Evolutionary conservation across 2,329 filamentous ascomycete species (phyloP).

Genomic region (Colletotrichum camelliae): DNA sequence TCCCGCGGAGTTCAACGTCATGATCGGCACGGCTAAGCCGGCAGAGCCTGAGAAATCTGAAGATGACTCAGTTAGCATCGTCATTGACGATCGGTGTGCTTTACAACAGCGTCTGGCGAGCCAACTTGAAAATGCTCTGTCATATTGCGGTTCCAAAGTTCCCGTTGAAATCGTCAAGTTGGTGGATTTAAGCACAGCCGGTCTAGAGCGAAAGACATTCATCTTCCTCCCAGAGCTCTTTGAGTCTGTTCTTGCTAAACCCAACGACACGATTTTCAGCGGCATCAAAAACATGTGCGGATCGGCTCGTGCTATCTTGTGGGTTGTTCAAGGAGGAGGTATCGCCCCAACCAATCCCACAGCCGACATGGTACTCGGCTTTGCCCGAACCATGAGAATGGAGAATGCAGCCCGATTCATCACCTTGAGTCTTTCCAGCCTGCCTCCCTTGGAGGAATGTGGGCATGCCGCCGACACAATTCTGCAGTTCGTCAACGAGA

Average conservation of each 20-base stretch:
- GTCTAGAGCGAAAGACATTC: background rate
- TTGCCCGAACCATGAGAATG: background rate
- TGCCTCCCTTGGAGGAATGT: background rate
- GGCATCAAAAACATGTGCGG: background rate
- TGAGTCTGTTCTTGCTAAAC: background rate
- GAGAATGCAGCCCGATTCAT: background rate
- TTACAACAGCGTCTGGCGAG: background rate
- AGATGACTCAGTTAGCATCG: background rate
- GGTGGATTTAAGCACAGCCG: background rate
- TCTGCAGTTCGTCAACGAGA: background rate
- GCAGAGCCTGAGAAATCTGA: background rate
- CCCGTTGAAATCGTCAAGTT: background rate
- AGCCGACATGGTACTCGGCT: background rate
- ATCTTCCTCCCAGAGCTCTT: background rate
- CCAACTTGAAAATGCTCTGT: background rate
- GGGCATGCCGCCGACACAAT: background rate
- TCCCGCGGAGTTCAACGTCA: background rate
- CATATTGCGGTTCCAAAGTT: background rate
- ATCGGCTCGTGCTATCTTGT: background rate
- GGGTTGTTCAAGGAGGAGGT: background rate
- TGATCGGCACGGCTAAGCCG: background rate
- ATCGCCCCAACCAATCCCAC: background rate
- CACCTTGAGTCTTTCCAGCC: background rate
- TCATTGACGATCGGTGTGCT: background rate
- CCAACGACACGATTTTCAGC: background rate